Percentiles rank a stretch among this genome's conserved stretches.
These are phyloP conservation scores for Liquidambar formosana DNA, from an alignment of 164 flowering plant species.

Conservation along the genomic window DNA sequence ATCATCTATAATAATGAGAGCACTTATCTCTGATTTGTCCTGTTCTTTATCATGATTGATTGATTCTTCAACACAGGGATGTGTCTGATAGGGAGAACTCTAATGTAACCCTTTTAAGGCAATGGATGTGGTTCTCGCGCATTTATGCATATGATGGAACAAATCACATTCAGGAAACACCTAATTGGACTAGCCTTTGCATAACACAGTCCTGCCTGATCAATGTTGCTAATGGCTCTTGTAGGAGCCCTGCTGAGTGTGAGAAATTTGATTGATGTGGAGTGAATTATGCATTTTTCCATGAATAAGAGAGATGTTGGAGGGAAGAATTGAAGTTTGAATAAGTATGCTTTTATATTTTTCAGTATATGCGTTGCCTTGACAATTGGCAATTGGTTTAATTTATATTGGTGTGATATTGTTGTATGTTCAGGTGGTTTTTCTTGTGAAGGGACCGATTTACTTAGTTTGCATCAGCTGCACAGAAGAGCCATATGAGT, in stretches of 20 bases:
- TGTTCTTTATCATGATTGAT: background rate
- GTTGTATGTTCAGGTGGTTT: constrained; percentile 67
- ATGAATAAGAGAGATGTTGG: background rate
- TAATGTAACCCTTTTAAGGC: background rate
- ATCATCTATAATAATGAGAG: background rate
- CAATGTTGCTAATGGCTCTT: too few relatives aligned
- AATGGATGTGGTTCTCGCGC: background rate
- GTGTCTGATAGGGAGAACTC: background rate
- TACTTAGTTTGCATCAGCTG: constrained; percentile 98
- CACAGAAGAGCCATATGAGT: constrained; percentile 92
- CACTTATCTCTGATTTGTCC: background rate
- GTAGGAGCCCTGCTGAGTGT: too few relatives aligned
- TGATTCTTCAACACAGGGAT: background rate
- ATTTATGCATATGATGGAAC: too few relatives aligned
- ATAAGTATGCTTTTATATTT: background rate
- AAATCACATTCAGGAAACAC: background rate
- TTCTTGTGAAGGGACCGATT: constrained; percentile 94
- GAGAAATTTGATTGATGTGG: background rate
- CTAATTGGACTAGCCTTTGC: background rate
- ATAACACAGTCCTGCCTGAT: background rate
- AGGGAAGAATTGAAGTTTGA: background rate
- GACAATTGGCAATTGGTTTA: background rate
- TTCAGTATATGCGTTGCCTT: constrained; percentile 4
- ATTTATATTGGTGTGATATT: background rate
- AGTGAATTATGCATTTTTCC: background rate